Percentiles rank a stretch among this genome's conserved stretches.
Evolutionary conservation across 176 grass and related monocot genomes (phyloP).

Genomic region (Saccharum officinarum): DNA sequence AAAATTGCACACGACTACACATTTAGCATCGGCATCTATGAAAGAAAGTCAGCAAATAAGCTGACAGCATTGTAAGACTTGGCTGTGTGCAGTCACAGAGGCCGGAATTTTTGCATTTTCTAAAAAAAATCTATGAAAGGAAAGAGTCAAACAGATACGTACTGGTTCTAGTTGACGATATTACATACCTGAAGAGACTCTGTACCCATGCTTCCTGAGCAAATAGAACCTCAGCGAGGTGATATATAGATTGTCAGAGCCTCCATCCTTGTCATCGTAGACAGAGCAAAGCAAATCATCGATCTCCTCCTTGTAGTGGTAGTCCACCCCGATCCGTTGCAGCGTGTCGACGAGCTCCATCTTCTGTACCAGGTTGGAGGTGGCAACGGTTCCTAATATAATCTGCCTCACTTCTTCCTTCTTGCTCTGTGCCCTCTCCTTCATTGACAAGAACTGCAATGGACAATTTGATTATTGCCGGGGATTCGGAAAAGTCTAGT

Average conservation of each 20-base stretch:
- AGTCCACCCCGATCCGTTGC: neutral
- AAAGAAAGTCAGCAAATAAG: too few species aligned
- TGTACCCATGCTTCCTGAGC: neutral
- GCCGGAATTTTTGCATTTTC: too few species aligned
- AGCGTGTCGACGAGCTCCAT: neutral
- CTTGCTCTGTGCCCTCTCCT: neutral
- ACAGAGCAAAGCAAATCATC: neutral
- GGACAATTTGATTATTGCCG: too few species aligned
- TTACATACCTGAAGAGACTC: neutral
- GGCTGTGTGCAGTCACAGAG: too few species aligned
- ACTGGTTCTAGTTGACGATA: too few species aligned
- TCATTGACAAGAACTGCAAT: slow-evolving; percentile 10
- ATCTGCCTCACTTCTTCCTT: slow-evolving; percentile 17
- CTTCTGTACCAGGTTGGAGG: neutral
- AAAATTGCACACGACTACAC: too few species aligned
- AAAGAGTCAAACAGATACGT: too few species aligned
- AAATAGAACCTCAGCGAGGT: neutral
- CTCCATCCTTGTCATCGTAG: too few species aligned
- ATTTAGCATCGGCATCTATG: too few species aligned
- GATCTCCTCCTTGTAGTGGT: neutral
- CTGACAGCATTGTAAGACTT: too few species aligned
- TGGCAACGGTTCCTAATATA: neutral
- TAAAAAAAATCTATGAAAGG: too few species aligned
- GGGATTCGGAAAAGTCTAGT: too few species aligned
- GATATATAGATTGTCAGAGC: neutral